A percentile compares a stretch with the other conserved stretches of the same genome.
Conservation (phyloP, 1,139 yeast species). For the Suhomyces anneliseae region DNA sequence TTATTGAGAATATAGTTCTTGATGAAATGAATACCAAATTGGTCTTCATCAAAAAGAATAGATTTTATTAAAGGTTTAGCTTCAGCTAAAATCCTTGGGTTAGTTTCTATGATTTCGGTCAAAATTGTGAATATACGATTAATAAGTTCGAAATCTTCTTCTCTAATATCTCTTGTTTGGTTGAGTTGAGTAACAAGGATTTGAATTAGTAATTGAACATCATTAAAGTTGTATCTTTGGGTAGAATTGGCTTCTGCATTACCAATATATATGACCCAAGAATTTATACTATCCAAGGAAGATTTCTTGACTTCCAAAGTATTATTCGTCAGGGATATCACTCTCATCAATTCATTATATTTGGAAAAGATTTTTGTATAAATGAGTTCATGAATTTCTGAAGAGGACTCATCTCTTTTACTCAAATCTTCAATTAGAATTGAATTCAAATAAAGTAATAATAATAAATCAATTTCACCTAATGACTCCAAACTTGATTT, state of each 20-base stretch:
- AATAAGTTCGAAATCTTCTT: conserved; percentile 19
- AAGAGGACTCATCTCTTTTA: conserved; percentile 28
- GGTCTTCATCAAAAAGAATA: conserved; percentile 36
- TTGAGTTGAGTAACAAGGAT: conserved; percentile 25
- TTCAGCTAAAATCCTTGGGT: conserved; percentile 39
- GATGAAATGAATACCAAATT: conserved; percentile 42
- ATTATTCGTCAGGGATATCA: background rate
- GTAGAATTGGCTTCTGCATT: conserved; percentile 36
- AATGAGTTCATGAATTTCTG: conserved; percentile 13
- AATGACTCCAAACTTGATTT: conserved; percentile 1
- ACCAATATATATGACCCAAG: conserved; percentile 37
- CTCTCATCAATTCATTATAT: conserved; percentile 5
- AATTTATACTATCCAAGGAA: conserved; percentile 32
- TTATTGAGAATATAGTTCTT: conserved; percentile 22
- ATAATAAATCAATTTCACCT: conserved; percentile 9
- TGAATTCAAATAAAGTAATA: conserved; percentile 26
- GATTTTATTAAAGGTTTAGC: conserved; percentile 22
- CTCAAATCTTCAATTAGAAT: conserved; percentile 58
- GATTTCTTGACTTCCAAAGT: conserved; percentile 15
- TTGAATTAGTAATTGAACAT: conserved; percentile 17
- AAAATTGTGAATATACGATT: conserved; percentile 35
- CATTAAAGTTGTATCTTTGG: conserved; percentile 31
- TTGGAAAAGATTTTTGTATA: conserved; percentile 11
- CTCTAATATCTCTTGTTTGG: conserved; percentile 7
- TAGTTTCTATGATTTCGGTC: conserved; percentile 48